These are phyloP conservation scores for Alloteropsis semialata DNA, from an alignment of 176 grass and related monocot genomes.

Conservation along the genomic window DNA sequence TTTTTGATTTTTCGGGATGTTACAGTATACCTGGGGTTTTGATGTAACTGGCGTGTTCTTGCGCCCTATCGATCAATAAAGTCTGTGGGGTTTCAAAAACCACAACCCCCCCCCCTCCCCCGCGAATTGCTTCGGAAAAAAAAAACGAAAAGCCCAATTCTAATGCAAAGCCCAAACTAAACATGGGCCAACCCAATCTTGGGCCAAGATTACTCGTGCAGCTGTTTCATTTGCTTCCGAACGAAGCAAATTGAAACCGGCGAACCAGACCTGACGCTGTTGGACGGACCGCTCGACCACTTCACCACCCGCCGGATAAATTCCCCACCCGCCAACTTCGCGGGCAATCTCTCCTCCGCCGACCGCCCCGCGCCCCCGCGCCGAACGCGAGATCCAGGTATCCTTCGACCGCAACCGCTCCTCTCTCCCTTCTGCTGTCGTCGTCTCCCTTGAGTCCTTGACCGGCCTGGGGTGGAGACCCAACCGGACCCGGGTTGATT, in stretches of 20 bases:
- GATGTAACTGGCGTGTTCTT: too few relatives aligned
- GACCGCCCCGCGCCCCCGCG: background rate
- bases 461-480: background rate
- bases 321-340: background rate
- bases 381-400: background rate
- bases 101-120: too few relatives aligned
- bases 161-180: background rate
- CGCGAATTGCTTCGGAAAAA: too few relatives aligned
- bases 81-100: too few relatives aligned
- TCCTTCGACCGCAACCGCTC: background rate
- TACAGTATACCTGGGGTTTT: too few relatives aligned
- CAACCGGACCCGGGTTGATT: background rate
- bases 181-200: background rate
- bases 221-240: background rate
- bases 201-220: background rate
- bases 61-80: too few relatives aligned
- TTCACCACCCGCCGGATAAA: background rate
- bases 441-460: background rate
- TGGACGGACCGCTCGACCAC: background rate
- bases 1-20: too few relatives aligned
- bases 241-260: background rate
- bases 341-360: background rate
- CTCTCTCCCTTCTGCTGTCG: background rate
- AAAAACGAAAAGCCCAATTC: background rate
- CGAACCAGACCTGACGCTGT: too few relatives aligned